Conservation (phyloP, 139 green algal species). For the Nannochloris sp. region DNA sequence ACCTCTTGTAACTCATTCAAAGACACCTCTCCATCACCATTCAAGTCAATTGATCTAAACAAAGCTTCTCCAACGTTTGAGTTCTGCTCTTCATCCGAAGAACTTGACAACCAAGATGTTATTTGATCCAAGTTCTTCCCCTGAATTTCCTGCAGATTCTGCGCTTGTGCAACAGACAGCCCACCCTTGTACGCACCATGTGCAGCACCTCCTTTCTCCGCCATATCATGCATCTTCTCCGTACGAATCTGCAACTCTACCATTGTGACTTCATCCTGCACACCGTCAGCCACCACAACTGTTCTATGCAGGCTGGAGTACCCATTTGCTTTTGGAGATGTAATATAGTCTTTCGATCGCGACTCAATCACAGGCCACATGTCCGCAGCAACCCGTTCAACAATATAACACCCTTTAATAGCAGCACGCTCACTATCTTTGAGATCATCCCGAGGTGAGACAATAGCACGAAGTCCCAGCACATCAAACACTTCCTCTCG, state of each 20-base stretch:
- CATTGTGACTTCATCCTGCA: neutral
- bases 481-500: conserved; percentile 77
- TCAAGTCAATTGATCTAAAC: conserved; percentile 43
- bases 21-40: conserved; percentile 46
- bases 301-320: conserved; percentile 85
- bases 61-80: conserved; percentile 20
- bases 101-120: conserved; percentile 6
- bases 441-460: conserved; percentile 42
- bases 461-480: conserved; percentile 78
- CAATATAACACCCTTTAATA: conserved; percentile 62
- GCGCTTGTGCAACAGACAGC: conserved; percentile 46
- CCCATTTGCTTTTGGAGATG: conserved; percentile 79
- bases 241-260: conserved; percentile 1
- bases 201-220: conserved; percentile 67
- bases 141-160: conserved; percentile 41
- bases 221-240: conserved; percentile 63
- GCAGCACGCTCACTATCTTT: conserved; percentile 16
- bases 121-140: conserved; percentile 1
- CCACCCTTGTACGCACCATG: conserved; percentile 85
- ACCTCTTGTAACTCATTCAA: conserved; percentile 34
- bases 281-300: conserved; percentile 18
- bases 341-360: conserved; percentile 73
- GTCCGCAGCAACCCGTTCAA: conserved; percentile 43
- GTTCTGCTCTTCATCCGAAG: neutral
- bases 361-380: conserved; percentile 58